A percentile compares a stretch with the other conserved stretches of the same genome.
These are phyloP conservation scores for Cyberlindnera japonica DNA, from an alignment of 805 yeast species.

Conservation along the genomic window DNA sequence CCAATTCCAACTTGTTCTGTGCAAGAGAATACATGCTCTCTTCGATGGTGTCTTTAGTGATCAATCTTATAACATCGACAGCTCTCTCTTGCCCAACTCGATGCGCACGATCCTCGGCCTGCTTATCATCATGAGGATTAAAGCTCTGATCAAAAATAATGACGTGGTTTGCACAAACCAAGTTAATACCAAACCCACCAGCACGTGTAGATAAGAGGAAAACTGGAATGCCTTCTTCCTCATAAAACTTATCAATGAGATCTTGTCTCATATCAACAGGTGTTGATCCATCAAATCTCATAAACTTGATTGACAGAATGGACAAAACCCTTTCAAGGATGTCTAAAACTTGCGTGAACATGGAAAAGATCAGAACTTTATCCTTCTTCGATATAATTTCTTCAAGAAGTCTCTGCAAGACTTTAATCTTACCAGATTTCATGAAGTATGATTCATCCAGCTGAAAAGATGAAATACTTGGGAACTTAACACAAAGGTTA, in stretches of 20 bases:
- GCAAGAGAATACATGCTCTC: slow-evolving; percentile 86
- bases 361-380: slow-evolving; percentile 79
- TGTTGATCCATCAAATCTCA: slow-evolving; percentile 91
- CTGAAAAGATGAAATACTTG: slow-evolving; percentile 54
- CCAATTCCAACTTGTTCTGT: slow-evolving; percentile 85
- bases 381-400: slow-evolving; percentile 55
- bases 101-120: slow-evolving; percentile 98
- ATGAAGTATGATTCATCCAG: slow-evolving; percentile 54
- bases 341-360: slow-evolving; percentile 90
- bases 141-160: slow-evolving; percentile 90
- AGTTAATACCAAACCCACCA: slow-evolving; percentile 97
- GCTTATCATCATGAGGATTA: slow-evolving; percentile 97
- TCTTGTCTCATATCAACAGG: slow-evolving; percentile 91
- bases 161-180: slow-evolving; percentile 92
- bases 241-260: slow-evolving; percentile 83
- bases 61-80: slow-evolving; percentile 73
- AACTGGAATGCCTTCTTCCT: slow-evolving; percentile 76
- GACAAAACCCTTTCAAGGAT: slow-evolving; percentile 76
- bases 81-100: slow-evolving; percentile 91
- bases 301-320: slow-evolving; percentile 59
- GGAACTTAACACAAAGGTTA: slow-evolving; percentile 67
- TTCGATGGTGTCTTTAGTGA: slow-evolving; percentile 75
- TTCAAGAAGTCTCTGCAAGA: slow-evolving; percentile 55
- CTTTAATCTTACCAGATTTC: slow-evolving; percentile 72
- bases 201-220: slow-evolving; percentile 92